These are phyloP conservation scores for Avena eriantha DNA, from an alignment of 176 grass and related monocot species.

Conservation along the genomic window DNA sequence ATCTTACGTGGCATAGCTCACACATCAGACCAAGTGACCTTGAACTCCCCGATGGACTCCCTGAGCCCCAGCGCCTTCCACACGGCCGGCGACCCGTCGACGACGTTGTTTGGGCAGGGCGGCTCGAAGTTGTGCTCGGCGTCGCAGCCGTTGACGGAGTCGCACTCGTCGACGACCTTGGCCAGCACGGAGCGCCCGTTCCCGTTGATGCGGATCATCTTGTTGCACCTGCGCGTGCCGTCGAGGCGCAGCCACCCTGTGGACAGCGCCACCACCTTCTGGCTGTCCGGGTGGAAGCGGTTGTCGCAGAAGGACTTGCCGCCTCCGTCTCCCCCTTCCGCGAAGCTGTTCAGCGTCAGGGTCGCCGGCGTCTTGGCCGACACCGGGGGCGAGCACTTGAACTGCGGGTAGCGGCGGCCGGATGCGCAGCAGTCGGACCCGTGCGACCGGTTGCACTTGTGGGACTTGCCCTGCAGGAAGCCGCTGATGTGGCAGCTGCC, in stretches of 20 bases:
- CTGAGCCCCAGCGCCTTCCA: conserved; percentile 63
- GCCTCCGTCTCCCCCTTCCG: conserved; percentile 48
- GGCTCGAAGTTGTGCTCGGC: conserved; percentile 60
- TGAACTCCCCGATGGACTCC: conserved; percentile 42
- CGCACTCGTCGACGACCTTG: conserved; percentile 76
- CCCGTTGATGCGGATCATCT: conserved; percentile 42
- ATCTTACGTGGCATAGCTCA: neutral
- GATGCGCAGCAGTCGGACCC: conserved; percentile 54
- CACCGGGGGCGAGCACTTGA: conserved; percentile 61
- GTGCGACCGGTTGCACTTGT: conserved; percentile 45
- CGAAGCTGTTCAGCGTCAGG: conserved; percentile 69
- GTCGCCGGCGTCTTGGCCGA: conserved; percentile 43
- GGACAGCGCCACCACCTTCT: conserved; percentile 59
- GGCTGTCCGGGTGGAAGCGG: conserved; percentile 48
- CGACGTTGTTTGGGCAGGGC: conserved; percentile 57
- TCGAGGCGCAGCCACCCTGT: conserved; percentile 63
- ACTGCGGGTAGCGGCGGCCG: conserved; percentile 55
- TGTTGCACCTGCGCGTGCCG: conserved; percentile 49
- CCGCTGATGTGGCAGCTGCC: conserved; percentile 49
- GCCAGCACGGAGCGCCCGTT: conserved; percentile 54
- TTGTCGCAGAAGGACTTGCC: conserved; percentile 53
- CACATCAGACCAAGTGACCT: conserved; percentile 64
- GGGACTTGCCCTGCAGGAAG: conserved; percentile 52
- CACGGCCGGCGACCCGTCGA: conserved; percentile 60
- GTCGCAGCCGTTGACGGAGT: conserved; percentile 58